These are phyloP conservation scores for Phanerochaete carnosa DNA, from an alignment of 768 basidiomycete species.

Conservation along the genomic window DNA sequence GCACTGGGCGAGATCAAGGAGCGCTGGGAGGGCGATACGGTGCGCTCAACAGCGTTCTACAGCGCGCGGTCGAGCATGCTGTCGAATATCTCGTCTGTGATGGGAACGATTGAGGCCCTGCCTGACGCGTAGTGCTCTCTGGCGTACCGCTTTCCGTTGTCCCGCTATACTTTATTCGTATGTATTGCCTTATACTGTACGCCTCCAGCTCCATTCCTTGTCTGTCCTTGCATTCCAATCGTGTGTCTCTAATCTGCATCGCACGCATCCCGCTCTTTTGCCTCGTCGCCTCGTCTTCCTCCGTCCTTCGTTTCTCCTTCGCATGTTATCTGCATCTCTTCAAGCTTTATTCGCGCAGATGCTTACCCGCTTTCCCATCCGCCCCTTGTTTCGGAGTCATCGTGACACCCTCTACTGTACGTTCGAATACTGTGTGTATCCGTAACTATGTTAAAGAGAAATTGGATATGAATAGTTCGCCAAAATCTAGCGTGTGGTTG, in stretches of 20 bases:
- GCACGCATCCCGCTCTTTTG: neutral
- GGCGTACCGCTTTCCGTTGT: neutral
- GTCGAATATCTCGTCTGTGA: neutral
- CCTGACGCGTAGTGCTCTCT: neutral
- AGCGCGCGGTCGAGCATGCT: constrained; percentile 10
- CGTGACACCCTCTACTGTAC: too few relatives aligned
- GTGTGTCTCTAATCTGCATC: neutral
- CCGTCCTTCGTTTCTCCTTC: neutral
- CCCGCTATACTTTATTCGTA: neutral
- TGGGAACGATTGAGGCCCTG: neutral
- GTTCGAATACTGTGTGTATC: too few relatives aligned
- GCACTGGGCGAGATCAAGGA: constrained; percentile 1
- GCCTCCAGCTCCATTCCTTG: neutral
- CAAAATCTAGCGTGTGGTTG: too few relatives aligned
- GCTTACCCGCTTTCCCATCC: too few relatives aligned
- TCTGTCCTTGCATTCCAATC: neutral
- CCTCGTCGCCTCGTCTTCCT: neutral
- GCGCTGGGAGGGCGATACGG: constrained; percentile 7
- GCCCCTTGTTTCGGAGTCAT: too few relatives aligned
- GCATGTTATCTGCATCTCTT: neutral
- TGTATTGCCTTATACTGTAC: neutral
- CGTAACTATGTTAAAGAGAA: too few relatives aligned
- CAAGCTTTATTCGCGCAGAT: too few relatives aligned
- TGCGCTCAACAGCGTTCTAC: constrained; percentile 10
- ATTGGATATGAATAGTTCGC: too few relatives aligned